Evolutionary conservation across 2,329 filamentous ascomycete genomes (phyloP).

Genomic region (Hypoxylon sp.): DNA sequence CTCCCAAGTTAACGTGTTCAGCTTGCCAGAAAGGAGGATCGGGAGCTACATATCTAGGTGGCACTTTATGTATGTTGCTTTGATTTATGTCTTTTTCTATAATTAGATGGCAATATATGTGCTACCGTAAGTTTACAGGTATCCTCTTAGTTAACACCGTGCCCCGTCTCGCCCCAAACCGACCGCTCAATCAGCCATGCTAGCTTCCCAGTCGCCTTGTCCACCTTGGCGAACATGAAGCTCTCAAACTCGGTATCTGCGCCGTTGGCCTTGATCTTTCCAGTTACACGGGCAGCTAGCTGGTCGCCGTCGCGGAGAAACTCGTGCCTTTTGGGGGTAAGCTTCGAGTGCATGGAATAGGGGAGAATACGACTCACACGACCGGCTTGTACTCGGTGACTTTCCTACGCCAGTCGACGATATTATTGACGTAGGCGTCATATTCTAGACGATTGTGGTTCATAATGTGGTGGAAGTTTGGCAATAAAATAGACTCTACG

Average conservation of each 20-base stretch:
- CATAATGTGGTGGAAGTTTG: conserved; percentile 47
- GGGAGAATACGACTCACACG: conserved; percentile 45
- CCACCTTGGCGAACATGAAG: conserved; percentile 53
- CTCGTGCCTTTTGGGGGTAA: conserved; percentile 43
- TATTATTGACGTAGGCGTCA: conserved; percentile 46
- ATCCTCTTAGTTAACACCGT: conserved; percentile 1
- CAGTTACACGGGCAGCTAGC: conserved; percentile 52
- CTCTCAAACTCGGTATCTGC: conserved; percentile 49
- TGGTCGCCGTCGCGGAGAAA: conserved; percentile 54
- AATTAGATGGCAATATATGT: not conserved
- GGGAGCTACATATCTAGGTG: not conserved
- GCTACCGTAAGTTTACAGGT: not conserved
- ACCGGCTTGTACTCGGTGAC: conserved; percentile 50
- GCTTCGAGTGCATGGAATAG: not conserved
- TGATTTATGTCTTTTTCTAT: not conserved
- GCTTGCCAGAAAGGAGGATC: not conserved
- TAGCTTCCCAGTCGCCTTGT: conserved; percentile 50
- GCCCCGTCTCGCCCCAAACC: conserved; percentile 45
- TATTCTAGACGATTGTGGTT: conserved; percentile 47
- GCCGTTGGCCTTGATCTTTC: conserved; percentile 51
- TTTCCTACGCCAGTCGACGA: conserved; percentile 51
- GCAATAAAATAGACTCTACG: conserved; percentile 25
- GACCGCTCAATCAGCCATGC: conserved; percentile 51
- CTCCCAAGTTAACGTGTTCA: not conserved
- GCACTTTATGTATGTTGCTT: not conserved